Conservation (phyloP, 2,329 filamentous ascomycete genomes). For the Cytospora piceicola region DNA sequence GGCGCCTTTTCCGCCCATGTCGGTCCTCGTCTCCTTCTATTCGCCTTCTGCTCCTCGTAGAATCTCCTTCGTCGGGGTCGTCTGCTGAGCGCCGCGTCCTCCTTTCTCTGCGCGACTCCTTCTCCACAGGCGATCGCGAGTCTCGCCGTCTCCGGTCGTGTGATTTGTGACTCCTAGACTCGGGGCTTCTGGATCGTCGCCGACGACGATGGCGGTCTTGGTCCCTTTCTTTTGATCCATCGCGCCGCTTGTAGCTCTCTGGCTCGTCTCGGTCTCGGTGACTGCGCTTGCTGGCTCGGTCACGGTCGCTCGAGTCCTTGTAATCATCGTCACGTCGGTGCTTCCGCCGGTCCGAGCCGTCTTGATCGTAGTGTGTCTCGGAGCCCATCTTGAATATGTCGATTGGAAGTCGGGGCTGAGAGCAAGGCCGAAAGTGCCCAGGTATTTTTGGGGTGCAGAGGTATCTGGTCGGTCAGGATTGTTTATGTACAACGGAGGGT, state of each 20-base stretch:
- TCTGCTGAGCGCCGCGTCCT: conserved; percentile 11
- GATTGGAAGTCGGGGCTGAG: not conserved
- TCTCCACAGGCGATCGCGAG: conserved; percentile 15
- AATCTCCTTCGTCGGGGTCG: not conserved
- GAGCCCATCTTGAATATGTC: conserved; percentile 16
- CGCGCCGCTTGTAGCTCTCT: conserved; percentile 17
- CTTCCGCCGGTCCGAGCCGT: not conserved
- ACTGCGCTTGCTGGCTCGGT: conserved; percentile 14
- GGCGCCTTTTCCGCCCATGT: conserved; percentile 5
- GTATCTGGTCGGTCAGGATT: not conserved
- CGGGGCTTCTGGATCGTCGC: conserved; percentile 26
- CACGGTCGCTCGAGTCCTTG: conserved; percentile 12
- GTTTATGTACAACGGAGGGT: not conserved
- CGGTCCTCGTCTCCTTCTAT: conserved; percentile 4
- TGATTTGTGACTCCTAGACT: conserved; percentile 13
- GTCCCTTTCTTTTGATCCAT: conserved; percentile 17
- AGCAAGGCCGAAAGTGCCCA: not conserved
- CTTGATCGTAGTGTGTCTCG: conserved; percentile 8
- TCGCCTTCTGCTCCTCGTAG: conserved; percentile 15
- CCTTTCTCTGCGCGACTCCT: conserved; percentile 16
- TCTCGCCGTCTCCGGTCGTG: conserved; percentile 12
- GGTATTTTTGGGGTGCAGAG: not conserved
- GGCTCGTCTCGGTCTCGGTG: conserved; percentile 14
- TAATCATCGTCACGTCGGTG: conserved; percentile 8
- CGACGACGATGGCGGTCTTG: conserved; percentile 16